Evolutionary conservation across 345 rosid species (phyloP).

Genomic region (Noccaea bulbosa): DNA sequence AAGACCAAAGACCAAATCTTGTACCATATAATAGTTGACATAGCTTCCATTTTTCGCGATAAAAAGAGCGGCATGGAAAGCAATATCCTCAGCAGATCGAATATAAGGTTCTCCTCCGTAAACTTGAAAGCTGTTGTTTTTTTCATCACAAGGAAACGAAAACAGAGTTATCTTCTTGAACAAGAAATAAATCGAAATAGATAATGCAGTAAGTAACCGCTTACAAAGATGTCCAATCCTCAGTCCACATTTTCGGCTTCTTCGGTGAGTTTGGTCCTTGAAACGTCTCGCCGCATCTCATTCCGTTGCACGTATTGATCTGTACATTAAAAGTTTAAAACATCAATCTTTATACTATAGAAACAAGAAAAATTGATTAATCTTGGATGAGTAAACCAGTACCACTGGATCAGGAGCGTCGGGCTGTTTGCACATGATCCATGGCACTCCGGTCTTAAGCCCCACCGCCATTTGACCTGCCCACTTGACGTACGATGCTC

Average conservation of each 20-base stretch:
- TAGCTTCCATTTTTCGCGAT: conserved; percentile 84
- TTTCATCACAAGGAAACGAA: conserved; percentile 9
- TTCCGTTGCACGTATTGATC: conserved; percentile 91
- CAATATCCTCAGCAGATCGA: conserved; percentile 81
- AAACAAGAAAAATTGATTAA: neutral
- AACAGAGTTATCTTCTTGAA: conserved; percentile 18
- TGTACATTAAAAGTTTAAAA: conserved; percentile 31
- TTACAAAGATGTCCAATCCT: conserved; percentile 91
- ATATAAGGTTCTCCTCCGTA: conserved; percentile 65
- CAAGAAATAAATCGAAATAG: conserved; percentile 7
- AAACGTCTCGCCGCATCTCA: conserved; percentile 85
- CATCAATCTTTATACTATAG: neutral
- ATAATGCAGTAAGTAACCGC: conserved; percentile 29
- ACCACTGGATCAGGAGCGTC: conserved; percentile 95
- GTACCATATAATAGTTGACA: conserved; percentile 91
- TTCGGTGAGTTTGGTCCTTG: conserved; percentile 79
- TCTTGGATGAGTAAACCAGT: neutral
- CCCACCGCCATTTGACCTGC: conserved; percentile 82
- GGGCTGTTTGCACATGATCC: conserved; percentile 91
- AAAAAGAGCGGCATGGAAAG: conserved; percentile 76
- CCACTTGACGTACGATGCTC: conserved; percentile 68
- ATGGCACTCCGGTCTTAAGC: conserved; percentile 83
- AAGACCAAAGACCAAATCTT: neutral
- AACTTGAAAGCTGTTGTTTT: conserved; percentile 60
- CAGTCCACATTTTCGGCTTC: conserved; percentile 90